Evolutionary conservation across 148 eudicot genomes (phyloP).

Genomic region (Rhododendron simsii): DNA sequence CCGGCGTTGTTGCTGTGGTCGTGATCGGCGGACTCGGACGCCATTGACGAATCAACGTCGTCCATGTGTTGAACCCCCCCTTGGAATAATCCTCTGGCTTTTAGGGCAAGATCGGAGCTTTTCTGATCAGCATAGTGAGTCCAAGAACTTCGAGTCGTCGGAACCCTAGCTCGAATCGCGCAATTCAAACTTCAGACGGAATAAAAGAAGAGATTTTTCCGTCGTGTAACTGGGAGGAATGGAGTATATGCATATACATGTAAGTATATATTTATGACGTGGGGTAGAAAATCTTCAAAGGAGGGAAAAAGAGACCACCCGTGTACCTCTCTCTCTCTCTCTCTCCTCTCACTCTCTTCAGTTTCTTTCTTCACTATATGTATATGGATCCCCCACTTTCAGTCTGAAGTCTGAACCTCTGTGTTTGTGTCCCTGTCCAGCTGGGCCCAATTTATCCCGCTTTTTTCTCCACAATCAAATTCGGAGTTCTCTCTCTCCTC

Average conservation of each 20-base stretch:
- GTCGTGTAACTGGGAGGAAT: neutral
- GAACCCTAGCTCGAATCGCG: constrained; percentile 9
- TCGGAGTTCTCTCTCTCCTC: no score
- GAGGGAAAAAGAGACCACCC: neutral
- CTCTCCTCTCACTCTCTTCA: neutral
- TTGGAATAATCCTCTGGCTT: no score
- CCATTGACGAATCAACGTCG: constrained; percentile 59
- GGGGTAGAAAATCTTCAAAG: neutral
- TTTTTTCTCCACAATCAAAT: neutral
- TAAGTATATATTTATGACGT: neutral
- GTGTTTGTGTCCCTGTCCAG: neutral
- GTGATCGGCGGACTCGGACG: constrained; percentile 46
- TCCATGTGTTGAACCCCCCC: constrained; percentile 37
- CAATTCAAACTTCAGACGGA: neutral
- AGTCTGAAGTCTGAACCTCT: neutral
- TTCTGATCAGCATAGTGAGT: constrained; percentile 8
- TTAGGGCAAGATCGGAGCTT: constrained; percentile 14
- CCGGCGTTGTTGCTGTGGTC: constrained; percentile 16
- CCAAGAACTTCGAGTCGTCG: neutral
- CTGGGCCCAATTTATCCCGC: neutral
- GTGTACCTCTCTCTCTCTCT: neutral
- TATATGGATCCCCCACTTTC: neutral
- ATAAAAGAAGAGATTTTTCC: neutral
- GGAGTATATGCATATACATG: neutral
- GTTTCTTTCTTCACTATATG: neutral